These are phyloP conservation scores for Candida sp. DNA, from an alignment of 1,139 yeast genomes.

Conservation along the genomic window DNA sequence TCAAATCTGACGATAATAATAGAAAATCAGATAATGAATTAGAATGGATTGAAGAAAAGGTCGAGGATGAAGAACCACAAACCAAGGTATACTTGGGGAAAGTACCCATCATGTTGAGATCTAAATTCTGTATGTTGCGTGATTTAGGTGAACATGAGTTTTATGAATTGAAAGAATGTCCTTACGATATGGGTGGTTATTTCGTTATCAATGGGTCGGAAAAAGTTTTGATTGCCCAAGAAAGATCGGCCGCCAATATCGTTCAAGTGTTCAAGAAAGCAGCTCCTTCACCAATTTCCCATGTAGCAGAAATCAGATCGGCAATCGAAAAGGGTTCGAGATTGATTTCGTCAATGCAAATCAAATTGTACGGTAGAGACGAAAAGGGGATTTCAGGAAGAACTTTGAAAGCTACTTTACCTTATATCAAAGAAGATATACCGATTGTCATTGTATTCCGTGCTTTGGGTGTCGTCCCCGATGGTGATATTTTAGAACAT, in stretches of 20 bases:
- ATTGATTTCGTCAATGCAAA: conserved; percentile 90
- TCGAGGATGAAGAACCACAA: conserved; percentile 54
- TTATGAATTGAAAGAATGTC: conserved; percentile 96
- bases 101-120: conserved; percentile 96
- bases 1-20: conserved; percentile 73
- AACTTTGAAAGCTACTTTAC: conserved; percentile 93
- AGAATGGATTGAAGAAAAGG: conserved; percentile 63
- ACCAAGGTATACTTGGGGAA: conserved; percentile 90
- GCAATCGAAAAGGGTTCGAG: conserved; percentile 98
- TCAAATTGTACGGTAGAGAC: conserved; percentile 84
- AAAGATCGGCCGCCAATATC: conserved; percentile 96
- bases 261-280: conserved; percentile 98
- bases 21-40: conserved; percentile 55
- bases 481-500: conserved; percentile 97
- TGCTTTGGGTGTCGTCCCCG: conserved; percentile 98
- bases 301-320: conserved; percentile 93
- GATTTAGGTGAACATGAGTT: conserved; percentile 94
- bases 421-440: conserved; percentile 93
- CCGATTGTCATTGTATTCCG: conserved; percentile 96
- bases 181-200: conserved; percentile 99
- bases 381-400: conserved; percentile 69
- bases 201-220: conserved; percentile 98
- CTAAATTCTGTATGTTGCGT: conserved; percentile 91
- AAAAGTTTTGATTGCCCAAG: conserved; percentile 97
- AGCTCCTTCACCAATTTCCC: conserved; percentile 95